These are phyloP conservation scores for Suillus weaverae DNA, from an alignment of 768 basidiomycete species.

Conservation along the genomic window DNA sequence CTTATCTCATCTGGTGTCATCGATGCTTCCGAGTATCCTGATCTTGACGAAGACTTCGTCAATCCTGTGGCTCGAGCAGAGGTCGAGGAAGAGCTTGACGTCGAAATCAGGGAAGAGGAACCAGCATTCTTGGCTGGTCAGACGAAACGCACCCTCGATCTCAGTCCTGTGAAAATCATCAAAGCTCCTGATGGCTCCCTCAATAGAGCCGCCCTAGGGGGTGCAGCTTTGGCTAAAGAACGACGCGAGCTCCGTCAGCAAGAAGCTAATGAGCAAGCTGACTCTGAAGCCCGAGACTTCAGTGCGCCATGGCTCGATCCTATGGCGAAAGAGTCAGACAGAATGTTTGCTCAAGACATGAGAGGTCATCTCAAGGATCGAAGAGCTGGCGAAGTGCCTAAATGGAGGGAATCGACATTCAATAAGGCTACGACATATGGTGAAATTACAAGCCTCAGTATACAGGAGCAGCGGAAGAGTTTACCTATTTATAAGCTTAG, in stretches of 20 bases:
- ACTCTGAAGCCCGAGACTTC: slow-evolving; percentile 93
- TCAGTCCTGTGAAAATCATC: slow-evolving; percentile 97
- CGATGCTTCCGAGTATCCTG: slow-evolving; percentile 90
- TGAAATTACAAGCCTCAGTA: slow-evolving; percentile 85
- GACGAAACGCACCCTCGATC: slow-evolving; percentile 91
- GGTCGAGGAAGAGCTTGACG: slow-evolving; percentile 95
- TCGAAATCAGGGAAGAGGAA: slow-evolving; percentile 96
- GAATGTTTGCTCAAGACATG: slow-evolving; percentile 91
- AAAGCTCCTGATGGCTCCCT: slow-evolving; percentile 98
- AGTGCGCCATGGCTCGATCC: slow-evolving; percentile 97
- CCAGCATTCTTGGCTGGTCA: slow-evolving; percentile 95
- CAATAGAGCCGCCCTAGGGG: slow-evolving; percentile 92
- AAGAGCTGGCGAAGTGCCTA: slow-evolving; percentile 77
- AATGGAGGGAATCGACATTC: slow-evolving; percentile 90
- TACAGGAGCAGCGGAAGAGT: slow-evolving; percentile 90
- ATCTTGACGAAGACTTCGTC: slow-evolving; percentile 82
- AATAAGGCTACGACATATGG: slow-evolving; percentile 97
- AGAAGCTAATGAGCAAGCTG: slow-evolving; percentile 91
- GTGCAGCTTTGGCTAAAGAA: slow-evolving; percentile 92
- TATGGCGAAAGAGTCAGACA: slow-evolving; percentile 87
- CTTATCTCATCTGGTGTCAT: slow-evolving; percentile 94
- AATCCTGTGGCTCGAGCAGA: slow-evolving; percentile 79
- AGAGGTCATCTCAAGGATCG: slow-evolving; percentile 80
- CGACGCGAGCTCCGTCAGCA: slow-evolving; percentile 92
- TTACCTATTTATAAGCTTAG: slow-evolving; percentile 95